Evolutionary conservation across 192 early-diverging fungal species (phyloP), one percentile per base, ranked within the genome.

Genomic region (Chytriomyces sp.): DNA sequence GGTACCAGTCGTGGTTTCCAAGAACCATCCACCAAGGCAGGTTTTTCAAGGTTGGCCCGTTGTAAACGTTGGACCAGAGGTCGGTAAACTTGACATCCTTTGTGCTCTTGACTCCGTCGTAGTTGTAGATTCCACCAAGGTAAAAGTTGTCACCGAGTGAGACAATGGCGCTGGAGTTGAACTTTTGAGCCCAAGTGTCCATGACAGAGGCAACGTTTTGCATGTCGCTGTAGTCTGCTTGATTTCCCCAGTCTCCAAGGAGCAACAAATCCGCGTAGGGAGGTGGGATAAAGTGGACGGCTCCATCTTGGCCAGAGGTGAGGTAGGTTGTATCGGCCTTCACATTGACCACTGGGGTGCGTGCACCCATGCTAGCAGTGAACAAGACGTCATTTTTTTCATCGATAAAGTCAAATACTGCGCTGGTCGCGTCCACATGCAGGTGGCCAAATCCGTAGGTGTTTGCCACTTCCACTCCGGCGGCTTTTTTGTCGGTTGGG

Each of bases 1-100:
- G 45, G 70, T 78, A 78, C 70, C 70, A 72, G 57, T 72, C 70
- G 57, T 72, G 70, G 70, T 72, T 72, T 26, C 73, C 73, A 16
- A 47, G 28, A n/a, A 75, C 44, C n/a, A 45, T 46, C 73, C 73
- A 75, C 67, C 73, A 75, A 26, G 73, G 73, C n/a, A 75, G 24
- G 73, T 35, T 63, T 6, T 62, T 47, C 4, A 75, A 43, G 61
- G 16, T 45, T 62, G 9, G 11, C 10, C 23, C 67, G 6, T 5
- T n/a, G 73, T 65, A 63, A 11, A 65, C 61, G 61, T 63, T 24
- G 35, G 28, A 43, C 61, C 60, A 65, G 62, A 65, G 60, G 13
- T 28, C 45, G 18, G 10, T 45, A 26, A 35, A 65, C 63, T 75
- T 75, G 16, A 20, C 16, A 44, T 72, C 70, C 50, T 5, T 65